Base-by-base conservation (phyloP, 208 protist species). In the Angomonas ambiguus region DNA sequence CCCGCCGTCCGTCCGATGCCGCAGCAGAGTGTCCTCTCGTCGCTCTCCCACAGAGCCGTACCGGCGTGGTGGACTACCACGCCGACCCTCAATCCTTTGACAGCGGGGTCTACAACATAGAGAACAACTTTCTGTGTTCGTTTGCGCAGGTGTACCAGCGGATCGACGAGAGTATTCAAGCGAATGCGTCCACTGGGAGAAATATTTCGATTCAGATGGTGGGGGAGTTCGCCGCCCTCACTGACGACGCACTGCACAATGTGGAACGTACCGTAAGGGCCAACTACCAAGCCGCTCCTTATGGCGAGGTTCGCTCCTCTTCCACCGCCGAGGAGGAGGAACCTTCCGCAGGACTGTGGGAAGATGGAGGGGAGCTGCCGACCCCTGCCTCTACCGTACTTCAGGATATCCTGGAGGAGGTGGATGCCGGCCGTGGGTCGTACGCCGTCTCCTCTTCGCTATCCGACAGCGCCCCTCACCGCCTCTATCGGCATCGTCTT, bases 401-500 rank as follows among this genome's bases (percentile, higher is more conserved):
- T 16, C 8, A 45, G 38, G 38, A 45, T 45, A 45, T 45, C 38
- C 11, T 45, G 38, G 38, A 45, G 38, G 38, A 45, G 38, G 16
- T 45, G 38, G 38, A 45, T 8, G 16, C 8, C 11, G 38, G 38
- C 16, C 38, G 38, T 45, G 16, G 38, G 38, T 45, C 38, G 38
- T n/a, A 8, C 38, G 38, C 8, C 38, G 38, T 45, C n/a, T n/a
- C n/a, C n/a, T n/a, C n/a, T n/a, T n/a, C n/a, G n/a, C n/a, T n/a
- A n/a, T n/a, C n/a, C n/a, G n/a, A 45, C 57, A 20, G 10, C 51
- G 51, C 16, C 51, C 51, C 30, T 51, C 18, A 34, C 10, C 13
- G 22, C 45, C n/a, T 11, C 30, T 11, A n/a, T 13, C n/a, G 65
- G 72, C 45, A 64, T 67, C 11, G 58, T 78, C 45, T 71, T 25